These are phyloP conservation scores for Kwoniella shandongensis DNA, from an alignment of 768 basidiomycete genomes.

Conservation along the genomic window DNA sequence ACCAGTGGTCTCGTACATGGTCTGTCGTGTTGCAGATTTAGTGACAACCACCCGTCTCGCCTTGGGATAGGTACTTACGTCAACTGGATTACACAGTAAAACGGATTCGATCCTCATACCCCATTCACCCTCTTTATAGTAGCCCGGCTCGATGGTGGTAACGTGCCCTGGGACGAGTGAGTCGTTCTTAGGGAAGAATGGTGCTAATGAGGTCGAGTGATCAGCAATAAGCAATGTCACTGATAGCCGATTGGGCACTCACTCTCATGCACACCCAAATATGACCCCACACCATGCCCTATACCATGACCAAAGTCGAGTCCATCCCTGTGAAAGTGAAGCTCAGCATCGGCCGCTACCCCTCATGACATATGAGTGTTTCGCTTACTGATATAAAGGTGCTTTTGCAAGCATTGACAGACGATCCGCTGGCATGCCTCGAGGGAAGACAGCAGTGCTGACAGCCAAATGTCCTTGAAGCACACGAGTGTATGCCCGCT, in stretches of 20 bases:
- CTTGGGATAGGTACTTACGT: conserved; percentile 58
- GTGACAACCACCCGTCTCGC: no score
- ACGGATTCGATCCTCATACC: conserved; percentile 93
- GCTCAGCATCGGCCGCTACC: conserved; percentile 2
- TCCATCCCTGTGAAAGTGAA: conserved; percentile 27
- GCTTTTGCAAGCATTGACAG: conserved; percentile 87
- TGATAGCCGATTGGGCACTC: conserved; percentile 11
- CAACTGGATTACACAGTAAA: conserved; percentile 67
- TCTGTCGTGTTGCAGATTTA: no score
- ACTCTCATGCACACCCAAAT: conserved; percentile 52
- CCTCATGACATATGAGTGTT: not conserved
- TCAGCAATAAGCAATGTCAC: no score
- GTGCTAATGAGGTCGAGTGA: no score
- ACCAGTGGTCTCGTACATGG: not conserved
- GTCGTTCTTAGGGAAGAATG: conserved; percentile 66
- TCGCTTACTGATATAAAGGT: conserved; percentile 69
- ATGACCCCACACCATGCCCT: conserved; percentile 53
- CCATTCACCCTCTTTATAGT: conserved; percentile 76
- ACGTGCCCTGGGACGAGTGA: conserved; percentile 82
- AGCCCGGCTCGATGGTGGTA: conserved; percentile 92
- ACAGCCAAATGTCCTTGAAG: conserved; percentile 96
- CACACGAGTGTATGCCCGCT: conserved; percentile 89
- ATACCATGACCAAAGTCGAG: conserved; percentile 53
- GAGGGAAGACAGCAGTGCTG: conserved; percentile 84
- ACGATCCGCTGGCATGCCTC: conserved; percentile 78